phyloP scores from a whole-genome alignment of 306 rosid species.

The Cucurbita pepo region DNA sequence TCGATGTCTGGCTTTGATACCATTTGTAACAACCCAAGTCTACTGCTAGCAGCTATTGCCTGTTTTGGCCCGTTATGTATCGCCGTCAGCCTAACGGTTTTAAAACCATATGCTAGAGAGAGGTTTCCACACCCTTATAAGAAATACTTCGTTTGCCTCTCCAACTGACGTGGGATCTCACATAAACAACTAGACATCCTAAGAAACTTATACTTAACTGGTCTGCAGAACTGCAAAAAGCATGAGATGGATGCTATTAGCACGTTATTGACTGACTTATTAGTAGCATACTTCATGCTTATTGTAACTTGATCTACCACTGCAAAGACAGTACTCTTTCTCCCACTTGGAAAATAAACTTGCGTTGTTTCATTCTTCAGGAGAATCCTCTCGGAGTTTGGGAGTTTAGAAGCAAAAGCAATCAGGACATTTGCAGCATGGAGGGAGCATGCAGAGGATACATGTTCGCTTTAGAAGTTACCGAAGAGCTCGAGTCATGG shows the following conservation, averaged over 20 bases:
- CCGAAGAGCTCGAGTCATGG: slow-evolving; percentile 61
- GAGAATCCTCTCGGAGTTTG: slow-evolving; percentile 63
- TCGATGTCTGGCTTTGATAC: too few relatives aligned
- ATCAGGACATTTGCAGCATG: slow-evolving; percentile 27
- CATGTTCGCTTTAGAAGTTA: slow-evolving; percentile 83
- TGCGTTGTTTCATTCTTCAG: slow-evolving; percentile 19
- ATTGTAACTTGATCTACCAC: neutral
- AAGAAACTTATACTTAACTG: neutral
- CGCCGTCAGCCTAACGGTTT: too few relatives aligned
- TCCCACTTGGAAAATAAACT: neutral
- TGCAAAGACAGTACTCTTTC: neutral
- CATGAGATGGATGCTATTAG: neutral
- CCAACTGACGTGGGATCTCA: too few relatives aligned
- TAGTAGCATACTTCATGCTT: neutral
- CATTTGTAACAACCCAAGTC: too few relatives aligned
- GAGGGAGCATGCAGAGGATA: slow-evolving; percentile 78
- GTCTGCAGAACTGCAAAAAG: neutral
- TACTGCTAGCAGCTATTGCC: too few relatives aligned
- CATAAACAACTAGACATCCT: neutral
- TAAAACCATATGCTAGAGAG: too few relatives aligned
- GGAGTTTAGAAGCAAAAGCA: slow-evolving; percentile 88
- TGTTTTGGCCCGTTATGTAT: too few relatives aligned
- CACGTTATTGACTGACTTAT: neutral
- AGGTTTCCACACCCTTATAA: too few relatives aligned
- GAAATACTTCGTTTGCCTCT: too few relatives aligned